A percentile compares a stretch with the other conserved stretches of the same genome.
Evolutionary conservation across 1,284 basidiomycete genomes (phyloP).

Genomic region (Pseudozyma sp.): DNA sequence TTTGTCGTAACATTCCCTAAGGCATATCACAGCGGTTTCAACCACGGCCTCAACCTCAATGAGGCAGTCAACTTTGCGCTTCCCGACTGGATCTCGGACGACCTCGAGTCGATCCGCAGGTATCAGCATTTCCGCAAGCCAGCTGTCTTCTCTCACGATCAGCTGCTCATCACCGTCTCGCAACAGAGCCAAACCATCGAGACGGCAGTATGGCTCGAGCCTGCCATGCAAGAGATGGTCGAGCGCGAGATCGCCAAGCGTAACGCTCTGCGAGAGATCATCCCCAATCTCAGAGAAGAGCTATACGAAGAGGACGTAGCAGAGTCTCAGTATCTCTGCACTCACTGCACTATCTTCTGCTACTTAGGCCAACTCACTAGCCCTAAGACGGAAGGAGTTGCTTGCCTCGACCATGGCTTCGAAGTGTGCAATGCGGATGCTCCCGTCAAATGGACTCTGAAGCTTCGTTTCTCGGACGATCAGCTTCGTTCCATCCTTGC

Average conservation of each 20-base stretch:
- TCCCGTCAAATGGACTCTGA: constrained; percentile 75
- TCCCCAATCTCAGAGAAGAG: constrained; percentile 75
- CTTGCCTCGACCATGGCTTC: constrained; percentile 86
- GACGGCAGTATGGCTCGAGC: constrained; percentile 83
- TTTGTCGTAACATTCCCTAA: constrained; percentile 95
- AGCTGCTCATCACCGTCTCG: constrained; percentile 93
- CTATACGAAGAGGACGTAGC: constrained; percentile 83
- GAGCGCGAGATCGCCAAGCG: constrained; percentile 83
- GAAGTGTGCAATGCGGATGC: constrained; percentile 79
- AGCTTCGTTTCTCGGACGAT: constrained; percentile 84
- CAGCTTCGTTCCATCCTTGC: constrained; percentile 72
- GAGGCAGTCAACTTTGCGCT: constrained; percentile 99
- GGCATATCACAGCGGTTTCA: constrained; percentile 98
- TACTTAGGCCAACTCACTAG: constrained; percentile 88
- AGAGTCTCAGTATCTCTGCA: constrained; percentile 95
- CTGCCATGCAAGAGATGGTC: constrained; percentile 87
- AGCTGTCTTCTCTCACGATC: constrained; percentile 98
- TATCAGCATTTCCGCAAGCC: constrained; percentile 88
- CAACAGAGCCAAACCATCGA: constrained; percentile 92
- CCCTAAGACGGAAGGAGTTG: constrained; percentile 75
- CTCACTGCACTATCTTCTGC: constrained; percentile 91
- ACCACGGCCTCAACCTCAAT: constrained; percentile 97
- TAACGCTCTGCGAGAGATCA: constrained; percentile 71
- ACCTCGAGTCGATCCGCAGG: constrained; percentile 85
- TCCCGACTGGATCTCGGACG: constrained; percentile 91